Evolutionary conservation across 192 early-diverging fungal genomes (phyloP), one percentile per base, ranked within the genome.

Genomic region (Backusella westeae): DNA sequence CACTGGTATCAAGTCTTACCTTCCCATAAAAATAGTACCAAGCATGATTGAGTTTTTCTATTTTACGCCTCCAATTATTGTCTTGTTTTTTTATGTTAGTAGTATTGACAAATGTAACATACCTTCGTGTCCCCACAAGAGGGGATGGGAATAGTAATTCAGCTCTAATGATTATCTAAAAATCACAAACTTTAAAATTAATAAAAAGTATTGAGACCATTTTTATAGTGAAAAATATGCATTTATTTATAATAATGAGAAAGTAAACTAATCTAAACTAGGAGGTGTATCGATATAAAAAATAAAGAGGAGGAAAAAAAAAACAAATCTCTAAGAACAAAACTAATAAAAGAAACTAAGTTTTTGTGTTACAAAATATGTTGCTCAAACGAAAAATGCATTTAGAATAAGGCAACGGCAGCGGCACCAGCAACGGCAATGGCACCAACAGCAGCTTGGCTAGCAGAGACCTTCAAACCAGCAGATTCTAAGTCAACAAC

Each of bases 361-460:
- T 49, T 19, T 49, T n/a, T 2, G 17, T n/a, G 17, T 71, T 21
- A 44, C 15, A 44, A 44, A 44, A 44, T 44, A 44, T 17, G 17
- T 53, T 53, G 19, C 17, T 53, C 52, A 53, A n/a, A n/a, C 0
- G 19, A 12, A 44, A 44, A 44, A 44, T 15, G 15, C 19, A 49
- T 49, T 73, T 78, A 78, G 44, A 73, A 66, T 35, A 78, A 56
- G 32, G 44, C 42, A 26, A 23, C 67, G 21, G 56, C 78, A 69
- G 78, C 78, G 49, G 44, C 74, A 72, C 74, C 78, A 3, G 32
- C 78, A 75, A 71, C 41, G 39, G 69, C 69, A 67, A 71, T 69
- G 36, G 69, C 56, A 53, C 12, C 49, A 34, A 56, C 69, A 17
- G 49, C 73, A 67, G 66, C 42, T 44, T 69, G 34, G 23, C 66